A percentile compares a stretch with the other conserved stretches of the same genome.
These are phyloP conservation scores for Withania somnifera DNA, from an alignment of 305 asterid genomes.

Conservation along the genomic window DNA sequence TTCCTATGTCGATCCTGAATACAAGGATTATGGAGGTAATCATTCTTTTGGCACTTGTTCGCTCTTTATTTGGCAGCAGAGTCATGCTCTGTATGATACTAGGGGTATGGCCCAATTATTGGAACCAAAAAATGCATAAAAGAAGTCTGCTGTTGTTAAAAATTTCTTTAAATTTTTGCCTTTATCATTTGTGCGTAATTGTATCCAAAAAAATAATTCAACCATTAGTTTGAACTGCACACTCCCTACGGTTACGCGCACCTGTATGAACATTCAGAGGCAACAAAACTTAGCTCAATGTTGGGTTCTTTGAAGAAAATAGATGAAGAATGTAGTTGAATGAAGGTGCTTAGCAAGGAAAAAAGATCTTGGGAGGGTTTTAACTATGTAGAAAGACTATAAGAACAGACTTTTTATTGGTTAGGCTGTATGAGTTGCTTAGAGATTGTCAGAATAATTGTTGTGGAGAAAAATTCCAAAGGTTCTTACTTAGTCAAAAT, in stretches of 20 bases:
- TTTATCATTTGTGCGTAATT: background rate
- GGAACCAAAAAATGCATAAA: background rate
- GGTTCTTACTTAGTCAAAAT: background rate
- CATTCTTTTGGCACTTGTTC: background rate
- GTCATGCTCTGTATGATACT: background rate
- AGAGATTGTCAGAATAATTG: background rate
- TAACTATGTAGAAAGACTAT: background rate
- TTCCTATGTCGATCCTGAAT: conserved; percentile 92
- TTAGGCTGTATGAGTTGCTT: background rate
- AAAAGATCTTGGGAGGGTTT: background rate
- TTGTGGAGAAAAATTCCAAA: background rate
- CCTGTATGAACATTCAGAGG: background rate
- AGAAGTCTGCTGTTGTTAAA: background rate
- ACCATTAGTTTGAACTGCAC: background rate
- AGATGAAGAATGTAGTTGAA: background rate
- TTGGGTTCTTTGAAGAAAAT: background rate
- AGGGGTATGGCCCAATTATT: background rate
- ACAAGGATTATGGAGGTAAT: conserved; percentile 95
- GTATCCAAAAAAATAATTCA: no score
- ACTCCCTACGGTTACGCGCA: background rate
- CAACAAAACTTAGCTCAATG: background rate
- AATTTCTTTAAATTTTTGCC: background rate
- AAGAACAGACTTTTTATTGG: background rate
- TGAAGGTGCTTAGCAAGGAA: background rate
- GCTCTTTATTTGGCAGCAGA: background rate